A percentile compares a stretch with the other conserved stretches of the same genome.
phyloP scores from a whole-genome alignment of 2,329 filamentous ascomycete genomes.

The Neonectria hederae region DNA sequence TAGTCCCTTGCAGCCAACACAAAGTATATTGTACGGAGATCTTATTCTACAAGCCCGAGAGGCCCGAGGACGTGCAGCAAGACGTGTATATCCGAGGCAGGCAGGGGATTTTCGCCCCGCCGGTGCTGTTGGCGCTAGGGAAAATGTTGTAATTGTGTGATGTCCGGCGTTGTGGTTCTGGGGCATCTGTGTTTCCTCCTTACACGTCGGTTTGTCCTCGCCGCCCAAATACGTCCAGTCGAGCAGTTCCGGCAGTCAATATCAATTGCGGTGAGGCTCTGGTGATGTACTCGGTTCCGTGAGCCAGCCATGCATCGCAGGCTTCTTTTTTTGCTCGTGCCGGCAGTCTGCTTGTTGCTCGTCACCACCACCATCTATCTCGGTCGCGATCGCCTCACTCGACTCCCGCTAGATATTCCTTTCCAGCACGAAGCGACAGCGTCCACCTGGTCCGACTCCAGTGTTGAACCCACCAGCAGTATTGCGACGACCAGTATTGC shows the following conservation, averaged over 20 bases:
- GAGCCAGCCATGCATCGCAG: conserved; percentile 31
- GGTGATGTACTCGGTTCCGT: neutral
- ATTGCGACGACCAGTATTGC: neutral
- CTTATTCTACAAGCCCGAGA: neutral
- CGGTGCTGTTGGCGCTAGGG: neutral
- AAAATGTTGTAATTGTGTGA: neutral
- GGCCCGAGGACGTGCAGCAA: too few species aligned
- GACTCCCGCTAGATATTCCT: conserved; percentile 20
- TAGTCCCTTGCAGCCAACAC: neutral
- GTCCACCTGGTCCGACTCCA: neutral
- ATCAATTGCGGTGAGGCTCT: neutral
- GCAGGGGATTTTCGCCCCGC: neutral
- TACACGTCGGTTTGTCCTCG: neutral
- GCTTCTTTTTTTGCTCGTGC: conserved; percentile 23
- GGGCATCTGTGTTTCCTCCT: neutral
- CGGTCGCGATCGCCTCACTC: conserved; percentile 26
- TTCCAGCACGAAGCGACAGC: neutral
- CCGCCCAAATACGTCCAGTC: neutral
- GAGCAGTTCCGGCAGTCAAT: neutral
- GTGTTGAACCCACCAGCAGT: neutral
- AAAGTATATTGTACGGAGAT: neutral
- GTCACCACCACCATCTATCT: conserved; percentile 32
- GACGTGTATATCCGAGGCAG: neutral
- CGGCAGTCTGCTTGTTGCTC: conserved; percentile 28
- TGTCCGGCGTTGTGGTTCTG: neutral